Percentiles rank a stretch among this genome's conserved stretches.
Evolutionary conservation across 352 stramenopile species (phyloP).

Genomic region (Pythium coloratum): DNA sequence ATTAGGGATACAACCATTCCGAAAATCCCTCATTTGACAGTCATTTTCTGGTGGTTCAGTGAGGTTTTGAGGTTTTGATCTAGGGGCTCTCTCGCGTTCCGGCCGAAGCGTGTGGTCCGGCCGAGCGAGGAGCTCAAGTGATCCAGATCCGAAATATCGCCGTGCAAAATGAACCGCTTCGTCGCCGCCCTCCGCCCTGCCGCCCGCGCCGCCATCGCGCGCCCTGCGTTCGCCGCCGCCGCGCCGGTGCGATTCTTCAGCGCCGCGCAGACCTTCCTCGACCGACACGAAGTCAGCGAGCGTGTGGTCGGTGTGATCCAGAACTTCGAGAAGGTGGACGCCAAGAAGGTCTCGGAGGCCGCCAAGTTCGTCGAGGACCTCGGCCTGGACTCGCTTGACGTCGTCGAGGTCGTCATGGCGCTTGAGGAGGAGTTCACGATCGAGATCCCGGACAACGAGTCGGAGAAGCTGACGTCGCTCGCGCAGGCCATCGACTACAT

Average conservation of each 20-base stretch:
- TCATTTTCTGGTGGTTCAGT: slow-evolving; percentile 20
- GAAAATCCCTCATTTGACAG: background rate
- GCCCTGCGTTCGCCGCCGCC: slow-evolving; percentile 40
- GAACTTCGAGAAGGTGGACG: slow-evolving; percentile 99
- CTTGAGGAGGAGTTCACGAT: slow-evolving; percentile 99
- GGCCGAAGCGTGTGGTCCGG: slow-evolving; percentile 10
- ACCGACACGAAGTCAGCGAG: slow-evolving; percentile 94
- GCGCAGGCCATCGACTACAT: slow-evolving; percentile 99
- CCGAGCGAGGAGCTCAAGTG: background rate
- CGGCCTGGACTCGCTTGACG: slow-evolving; percentile 98
- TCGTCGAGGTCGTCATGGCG: slow-evolving; percentile 96
- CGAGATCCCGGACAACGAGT: slow-evolving; percentile 99
- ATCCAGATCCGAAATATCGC: slow-evolving; percentile 4
- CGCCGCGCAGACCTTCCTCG: slow-evolving; percentile 82
- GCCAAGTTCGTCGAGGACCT: slow-evolving; percentile 98
- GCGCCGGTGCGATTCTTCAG: slow-evolving; percentile 67
- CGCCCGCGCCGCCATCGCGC: slow-evolving; percentile 51
- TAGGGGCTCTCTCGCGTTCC: slow-evolving; percentile 1
- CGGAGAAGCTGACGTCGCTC: slow-evolving; percentile 98
- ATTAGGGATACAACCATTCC: slow-evolving; percentile 3
- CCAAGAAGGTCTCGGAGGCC: slow-evolving; percentile 87
- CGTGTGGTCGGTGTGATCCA: slow-evolving; percentile 98
- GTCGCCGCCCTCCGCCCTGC: slow-evolving; percentile 66
- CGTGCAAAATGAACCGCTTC: slow-evolving; percentile 71
- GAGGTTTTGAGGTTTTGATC: slow-evolving; percentile 36